phyloP scores from a whole-genome alignment of 768 basidiomycete species.

The Rhodotorula paludigena region DNA sequence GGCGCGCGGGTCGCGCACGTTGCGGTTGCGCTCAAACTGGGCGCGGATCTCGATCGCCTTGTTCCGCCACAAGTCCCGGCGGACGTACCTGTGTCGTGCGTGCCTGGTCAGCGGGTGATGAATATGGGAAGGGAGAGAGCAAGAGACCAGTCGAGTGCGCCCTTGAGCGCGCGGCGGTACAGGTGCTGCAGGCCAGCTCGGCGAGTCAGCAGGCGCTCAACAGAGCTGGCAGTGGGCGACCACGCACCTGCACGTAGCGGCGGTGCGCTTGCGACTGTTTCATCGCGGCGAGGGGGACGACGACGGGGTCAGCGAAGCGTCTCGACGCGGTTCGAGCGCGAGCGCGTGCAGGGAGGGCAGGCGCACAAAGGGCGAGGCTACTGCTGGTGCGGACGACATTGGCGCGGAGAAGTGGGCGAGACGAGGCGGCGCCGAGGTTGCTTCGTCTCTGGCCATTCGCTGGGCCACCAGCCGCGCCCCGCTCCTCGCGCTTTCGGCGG shows the following conservation, averaged over 20 bases:
- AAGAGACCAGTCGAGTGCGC: constrained; percentile 75
- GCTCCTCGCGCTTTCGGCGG: too few species aligned
- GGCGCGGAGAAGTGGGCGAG: too few species aligned
- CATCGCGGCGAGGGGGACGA: not conserved
- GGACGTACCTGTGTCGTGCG: constrained; percentile 53
- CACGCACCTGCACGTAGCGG: constrained; percentile 40
- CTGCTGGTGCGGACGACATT: constrained; percentile 20
- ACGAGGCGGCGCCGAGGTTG: too few species aligned
- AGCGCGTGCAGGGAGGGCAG: too few species aligned
- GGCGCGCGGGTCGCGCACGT: constrained; percentile 45
- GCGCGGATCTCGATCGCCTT: constrained; percentile 82
- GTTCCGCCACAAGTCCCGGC: constrained; percentile 77
- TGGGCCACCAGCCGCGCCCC: too few species aligned
- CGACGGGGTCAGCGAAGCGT: not conserved
- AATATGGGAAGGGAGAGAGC: not conserved
- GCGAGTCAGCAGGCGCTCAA: not conserved
- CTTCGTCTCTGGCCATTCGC: too few species aligned
- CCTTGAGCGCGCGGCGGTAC: constrained; percentile 78
- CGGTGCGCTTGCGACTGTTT: constrained; percentile 38
- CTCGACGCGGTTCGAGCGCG: too few species aligned
- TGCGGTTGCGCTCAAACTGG: constrained; percentile 90
- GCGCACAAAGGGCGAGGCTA: constrained; percentile 30
- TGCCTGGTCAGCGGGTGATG: not conserved
- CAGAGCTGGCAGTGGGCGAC: not conserved
- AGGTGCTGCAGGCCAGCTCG: constrained; percentile 62